Conservation (phyloP, 495 filamentous ascomycete genomes). For the Xylaria sp. region DNA sequence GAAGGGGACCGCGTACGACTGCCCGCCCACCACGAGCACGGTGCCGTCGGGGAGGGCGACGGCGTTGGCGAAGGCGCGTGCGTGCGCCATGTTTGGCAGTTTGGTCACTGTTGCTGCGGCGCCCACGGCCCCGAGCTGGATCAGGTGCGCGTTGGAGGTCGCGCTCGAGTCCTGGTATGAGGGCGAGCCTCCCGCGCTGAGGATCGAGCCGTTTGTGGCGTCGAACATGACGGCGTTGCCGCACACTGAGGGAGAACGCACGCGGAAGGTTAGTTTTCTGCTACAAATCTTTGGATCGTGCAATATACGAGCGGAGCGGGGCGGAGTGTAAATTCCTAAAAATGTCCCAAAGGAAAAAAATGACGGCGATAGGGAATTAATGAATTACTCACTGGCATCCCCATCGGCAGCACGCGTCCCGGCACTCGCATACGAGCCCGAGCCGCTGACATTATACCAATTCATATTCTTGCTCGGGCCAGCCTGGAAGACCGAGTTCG, state of each 20-base stretch:
- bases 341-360: neutral
- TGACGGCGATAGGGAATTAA: slow-evolving; percentile 44
- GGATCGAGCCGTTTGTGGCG: slow-evolving; percentile 60
- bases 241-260: slow-evolving; percentile 21
- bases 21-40: slow-evolving; percentile 63
- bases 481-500: slow-evolving; percentile 62
- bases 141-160: slow-evolving; percentile 53
- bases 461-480: slow-evolving; percentile 64
- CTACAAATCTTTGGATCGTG: slow-evolving; percentile 36
- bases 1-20: slow-evolving; percentile 55
- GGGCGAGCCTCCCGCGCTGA: slow-evolving; percentile 58
- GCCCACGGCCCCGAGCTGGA: slow-evolving; percentile 51
- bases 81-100: slow-evolving; percentile 52
- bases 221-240: slow-evolving; percentile 41
- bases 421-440: slow-evolving; percentile 47
- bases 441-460: slow-evolving; percentile 59
- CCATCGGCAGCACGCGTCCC: slow-evolving; percentile 47
- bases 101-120: slow-evolving; percentile 38
- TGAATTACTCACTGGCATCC: slow-evolving; percentile 55
- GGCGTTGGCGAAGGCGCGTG: slow-evolving; percentile 59
- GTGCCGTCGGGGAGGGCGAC: slow-evolving; percentile 64
- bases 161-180: slow-evolving; percentile 53
- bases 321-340: neutral
- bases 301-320: neutral
- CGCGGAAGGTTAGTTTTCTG: neutral